Evolutionary conservation across 139 green algal genomes (phyloP).

Genomic region (Chlamydomonas incerta): DNA sequence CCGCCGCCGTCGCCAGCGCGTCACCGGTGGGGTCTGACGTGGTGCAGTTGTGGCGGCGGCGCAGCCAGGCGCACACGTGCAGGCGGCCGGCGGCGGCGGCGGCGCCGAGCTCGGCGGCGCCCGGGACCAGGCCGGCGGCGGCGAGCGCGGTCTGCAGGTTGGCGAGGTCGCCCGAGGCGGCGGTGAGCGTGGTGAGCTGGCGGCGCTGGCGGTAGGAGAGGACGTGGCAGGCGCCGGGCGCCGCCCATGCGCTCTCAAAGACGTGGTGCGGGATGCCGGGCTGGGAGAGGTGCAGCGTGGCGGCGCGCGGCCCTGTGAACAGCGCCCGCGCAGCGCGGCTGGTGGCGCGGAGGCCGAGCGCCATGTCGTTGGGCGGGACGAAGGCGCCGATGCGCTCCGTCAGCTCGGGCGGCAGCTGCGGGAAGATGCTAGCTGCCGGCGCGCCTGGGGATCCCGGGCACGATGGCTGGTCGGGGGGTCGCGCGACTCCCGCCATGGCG

Average conservation of each 20-base stretch:
- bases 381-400: no score
- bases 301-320: no score
- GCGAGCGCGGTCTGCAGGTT: neutral
- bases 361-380: no score
- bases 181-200: neutral
- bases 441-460: no score
- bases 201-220: neutral
- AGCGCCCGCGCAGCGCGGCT: no score
- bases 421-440: no score
- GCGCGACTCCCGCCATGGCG: no score
- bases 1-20: neutral
- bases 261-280: neutral
- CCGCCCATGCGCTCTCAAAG: neutral
- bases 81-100: neutral
- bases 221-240: neutral
- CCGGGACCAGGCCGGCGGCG: neutral
- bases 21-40: no score
- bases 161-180: neutral
- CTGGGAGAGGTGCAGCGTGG: neutral
- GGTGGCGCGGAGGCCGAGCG: no score
- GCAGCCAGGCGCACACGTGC: neutral
- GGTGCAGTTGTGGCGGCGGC: no score
- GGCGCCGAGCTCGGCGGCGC: neutral
- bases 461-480: no score
- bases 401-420: no score